Conservation (phyloP, 2,329 filamentous ascomycete genomes). For the Clonostachys solani region DNA sequence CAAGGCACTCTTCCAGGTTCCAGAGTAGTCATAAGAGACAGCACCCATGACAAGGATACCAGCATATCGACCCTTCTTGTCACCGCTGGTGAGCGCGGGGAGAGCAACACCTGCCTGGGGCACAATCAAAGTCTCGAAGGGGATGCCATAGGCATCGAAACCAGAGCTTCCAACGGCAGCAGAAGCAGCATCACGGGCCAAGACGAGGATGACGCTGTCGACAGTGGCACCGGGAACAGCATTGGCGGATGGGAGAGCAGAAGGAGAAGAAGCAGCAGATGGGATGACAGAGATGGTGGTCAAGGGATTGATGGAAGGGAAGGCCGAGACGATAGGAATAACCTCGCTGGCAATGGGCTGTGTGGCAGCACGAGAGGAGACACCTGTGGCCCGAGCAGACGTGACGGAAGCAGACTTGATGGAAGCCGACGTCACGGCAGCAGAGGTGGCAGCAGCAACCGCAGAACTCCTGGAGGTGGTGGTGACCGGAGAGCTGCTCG, state of each 20-base stretch:
- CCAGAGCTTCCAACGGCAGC: constrained; percentile 45
- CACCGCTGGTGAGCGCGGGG: constrained; percentile 43
- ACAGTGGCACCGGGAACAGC: constrained; percentile 9
- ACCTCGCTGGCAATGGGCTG: too few species aligned
- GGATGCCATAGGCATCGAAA: constrained; percentile 57
- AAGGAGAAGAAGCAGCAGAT: too few species aligned
- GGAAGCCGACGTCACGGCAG: too few species aligned
- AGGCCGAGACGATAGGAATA: too few species aligned
- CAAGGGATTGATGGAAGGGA: too few species aligned
- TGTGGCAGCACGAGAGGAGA: too few species aligned
- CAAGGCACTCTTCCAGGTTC: constrained; percentile 44
- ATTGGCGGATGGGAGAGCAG: neutral
- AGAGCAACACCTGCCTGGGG: constrained; percentile 45
- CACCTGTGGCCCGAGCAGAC: too few species aligned
- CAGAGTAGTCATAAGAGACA: constrained; percentile 48
- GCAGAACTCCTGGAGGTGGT: too few species aligned
- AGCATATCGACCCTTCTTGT: constrained; percentile 50
- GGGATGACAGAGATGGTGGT: too few species aligned
- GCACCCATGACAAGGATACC: constrained; percentile 51
- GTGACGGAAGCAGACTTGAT: too few species aligned
- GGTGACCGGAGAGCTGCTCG: too few species aligned
- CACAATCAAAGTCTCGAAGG: constrained; percentile 50
- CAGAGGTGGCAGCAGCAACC: too few species aligned
- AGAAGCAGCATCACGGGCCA: constrained; percentile 46
- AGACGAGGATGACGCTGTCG: constrained; percentile 47